Base-by-base conservation (phyloP, 495 filamentous ascomycete genomes). In the Neurospora cerealis region DNA sequence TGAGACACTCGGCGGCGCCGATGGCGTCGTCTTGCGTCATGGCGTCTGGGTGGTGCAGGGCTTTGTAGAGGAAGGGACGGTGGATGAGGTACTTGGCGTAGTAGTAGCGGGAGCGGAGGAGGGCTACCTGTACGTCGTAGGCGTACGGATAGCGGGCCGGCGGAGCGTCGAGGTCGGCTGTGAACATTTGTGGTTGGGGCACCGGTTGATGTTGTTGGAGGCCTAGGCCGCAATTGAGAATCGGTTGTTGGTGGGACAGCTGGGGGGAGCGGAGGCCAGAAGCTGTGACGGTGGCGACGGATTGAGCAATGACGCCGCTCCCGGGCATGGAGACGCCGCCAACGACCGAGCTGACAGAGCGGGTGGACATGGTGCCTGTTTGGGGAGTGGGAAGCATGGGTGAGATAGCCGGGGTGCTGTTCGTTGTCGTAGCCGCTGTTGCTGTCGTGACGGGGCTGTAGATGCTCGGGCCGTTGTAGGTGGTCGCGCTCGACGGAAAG, bases 51-150 rank as follows among this genome's bases (percentile, higher is more conserved):
- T 84, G 84, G 77, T 89, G 87, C 38, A 90, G 78, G 2, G 87
- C 88, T 75, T 90, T 90, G 83, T 88, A 90, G 44, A 90, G 75
- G 73, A 88, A 90, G 13, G 88, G 88, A 17, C 87, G 84, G 74
- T 89, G 83, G 72, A 89, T 84, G 70, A 90, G 82, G 79, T 87
- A 89, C 66, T 87, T 86, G 15, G 86, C 83, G 78, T 89, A 88
- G 79, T 89, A 89, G 80, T 88, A 90, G 41, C 86, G 82, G 5
- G 88, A 86, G 62, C 88, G 84, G 10, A 90, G 82, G 34, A 87
- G 79, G 6, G 88, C 88, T 19, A 87, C 83, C 48, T 88, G 84
- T 60, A 89, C 80, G 73, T 90, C 88, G 70, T 87, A 79, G 34
- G 81, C 83, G 76, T 84, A 87, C 19, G 83, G 79, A 72, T 88